Evolutionary conservation across 2,329 filamentous ascomycete genomes (phyloP), one percentile per base, ranked within the genome.

Genomic region (Botryotinia calthae): DNA sequence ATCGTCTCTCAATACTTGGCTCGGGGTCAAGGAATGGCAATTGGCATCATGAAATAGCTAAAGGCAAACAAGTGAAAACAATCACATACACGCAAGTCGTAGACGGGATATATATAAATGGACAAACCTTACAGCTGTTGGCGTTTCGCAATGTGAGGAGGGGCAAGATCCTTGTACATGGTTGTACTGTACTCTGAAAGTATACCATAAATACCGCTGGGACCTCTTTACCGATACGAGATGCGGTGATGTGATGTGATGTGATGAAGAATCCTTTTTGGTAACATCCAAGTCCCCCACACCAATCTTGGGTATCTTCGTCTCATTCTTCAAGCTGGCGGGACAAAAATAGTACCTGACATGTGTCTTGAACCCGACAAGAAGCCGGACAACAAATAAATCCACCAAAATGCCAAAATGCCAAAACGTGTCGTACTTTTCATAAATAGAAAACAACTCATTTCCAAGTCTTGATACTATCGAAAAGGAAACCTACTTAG

Each of bases 61-160:
- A 51, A 67, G n/a, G 28, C 28, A 42, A 67, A 20, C 65, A 56
- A 67, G 34, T 40, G 16, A 56, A 56, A 48, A 28, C 40, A 42
- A 42, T 20, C n/a, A n/a, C n/a, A 34, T 22, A 54, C 22, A 28
- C 10, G 2, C 37, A 28, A 10, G 46, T 8, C 42, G 25, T 1
- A 31, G 25, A 56, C 9, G 48, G 10, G 65, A n/a, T 42, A 67
- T 67, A 67, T 67, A 67, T 67, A 28, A 42, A 56, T 31, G 65
- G 25, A 28, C 65, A 56, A 34, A 56, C 18, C 34, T 67, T 67
- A 31, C 34, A 67, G 65, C 48, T 56, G 65, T 67, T 67, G 65
- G 64, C 37, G 46, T 66, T 66, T 66, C 31, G 63, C 31, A 66
- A 66, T 51, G 22, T 31, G 34, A 67, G 46, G 64, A 54, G 46